These are phyloP conservation scores for Chalaropsis thielavioides DNA, from an alignment of 2,329 filamentous ascomycete species.

Conservation along the genomic window DNA sequence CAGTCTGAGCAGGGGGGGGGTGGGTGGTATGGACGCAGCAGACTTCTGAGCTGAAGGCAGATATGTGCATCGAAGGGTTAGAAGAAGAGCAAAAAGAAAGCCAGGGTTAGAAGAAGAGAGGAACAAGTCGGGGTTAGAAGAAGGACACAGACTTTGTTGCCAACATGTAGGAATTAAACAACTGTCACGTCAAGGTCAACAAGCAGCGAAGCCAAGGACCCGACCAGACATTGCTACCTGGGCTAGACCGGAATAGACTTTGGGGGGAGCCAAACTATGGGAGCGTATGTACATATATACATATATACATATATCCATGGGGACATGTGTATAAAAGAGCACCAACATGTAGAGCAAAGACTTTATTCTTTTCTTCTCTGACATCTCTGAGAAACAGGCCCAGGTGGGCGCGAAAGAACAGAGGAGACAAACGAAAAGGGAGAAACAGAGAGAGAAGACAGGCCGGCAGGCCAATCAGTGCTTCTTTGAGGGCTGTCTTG, in stretches of 20 bases:
- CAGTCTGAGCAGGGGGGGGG: too few species aligned
- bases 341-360: neutral
- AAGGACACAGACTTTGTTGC: neutral
- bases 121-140: neutral
- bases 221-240: neutral
- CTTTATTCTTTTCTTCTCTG: too few species aligned
- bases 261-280: neutral
- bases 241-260: neutral
- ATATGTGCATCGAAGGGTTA: too few species aligned
- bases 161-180: neutral
- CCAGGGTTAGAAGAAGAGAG: neutral
- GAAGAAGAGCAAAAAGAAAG: neutral
- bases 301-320: neutral
- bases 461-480: neutral
- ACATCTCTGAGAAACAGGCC: neutral
- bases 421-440: neutral
- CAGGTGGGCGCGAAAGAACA: neutral
- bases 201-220: neutral
- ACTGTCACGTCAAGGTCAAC: neutral
- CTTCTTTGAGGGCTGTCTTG: neutral
- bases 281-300: too few species aligned
- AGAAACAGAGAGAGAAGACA: neutral
- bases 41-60: neutral
- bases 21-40: too few species aligned
- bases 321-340: neutral